Conservation (phyloP, 495 filamentous ascomycete species). For the Xylaria cubensis region DNA sequence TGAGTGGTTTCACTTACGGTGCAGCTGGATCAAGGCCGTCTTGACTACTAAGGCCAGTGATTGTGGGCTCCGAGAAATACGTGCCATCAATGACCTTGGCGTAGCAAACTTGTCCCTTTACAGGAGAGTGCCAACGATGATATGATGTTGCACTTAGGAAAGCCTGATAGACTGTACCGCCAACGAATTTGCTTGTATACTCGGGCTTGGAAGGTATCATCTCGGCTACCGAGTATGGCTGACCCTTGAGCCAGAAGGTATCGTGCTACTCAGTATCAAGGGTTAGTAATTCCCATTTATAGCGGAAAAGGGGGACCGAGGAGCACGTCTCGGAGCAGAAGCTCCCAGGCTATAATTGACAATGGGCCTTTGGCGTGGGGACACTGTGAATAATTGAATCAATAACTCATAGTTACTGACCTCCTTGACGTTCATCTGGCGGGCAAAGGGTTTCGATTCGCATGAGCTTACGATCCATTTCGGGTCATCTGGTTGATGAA, state of each 20-base stretch:
- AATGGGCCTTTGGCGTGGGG: no score
- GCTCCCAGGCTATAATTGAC: conserved; percentile 15
- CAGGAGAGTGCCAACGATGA: conserved; percentile 65
- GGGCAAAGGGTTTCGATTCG: conserved; percentile 58
- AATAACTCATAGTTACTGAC: conserved; percentile 10
- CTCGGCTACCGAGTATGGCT: conserved; percentile 58
- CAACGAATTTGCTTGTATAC: conserved; percentile 45
- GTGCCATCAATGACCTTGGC: conserved; percentile 57
- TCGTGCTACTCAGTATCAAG: conserved; percentile 11
- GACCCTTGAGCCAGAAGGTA: conserved; percentile 65
- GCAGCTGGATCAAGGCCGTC: conserved; percentile 41
- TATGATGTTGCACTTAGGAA: conserved; percentile 62
- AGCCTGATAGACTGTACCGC: conserved; percentile 64
- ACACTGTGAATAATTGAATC: no score
- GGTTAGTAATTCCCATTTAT: conserved; percentile 18
- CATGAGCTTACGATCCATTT: conserved; percentile 64
- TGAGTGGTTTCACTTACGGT: conserved; percentile 16
- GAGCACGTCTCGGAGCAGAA: conserved; percentile 10
- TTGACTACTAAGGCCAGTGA: conserved; percentile 46
- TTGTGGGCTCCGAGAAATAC: conserved; percentile 64
- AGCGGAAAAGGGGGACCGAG: conserved; percentile 13
- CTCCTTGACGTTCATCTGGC: conserved; percentile 41
- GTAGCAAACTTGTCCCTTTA: conserved; percentile 56
- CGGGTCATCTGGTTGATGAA: conserved; percentile 44
- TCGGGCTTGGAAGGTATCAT: conserved; percentile 48